phyloP scores from a whole-genome alignment of 148 eudicot genomes.

The Rhododendron simsii region DNA sequence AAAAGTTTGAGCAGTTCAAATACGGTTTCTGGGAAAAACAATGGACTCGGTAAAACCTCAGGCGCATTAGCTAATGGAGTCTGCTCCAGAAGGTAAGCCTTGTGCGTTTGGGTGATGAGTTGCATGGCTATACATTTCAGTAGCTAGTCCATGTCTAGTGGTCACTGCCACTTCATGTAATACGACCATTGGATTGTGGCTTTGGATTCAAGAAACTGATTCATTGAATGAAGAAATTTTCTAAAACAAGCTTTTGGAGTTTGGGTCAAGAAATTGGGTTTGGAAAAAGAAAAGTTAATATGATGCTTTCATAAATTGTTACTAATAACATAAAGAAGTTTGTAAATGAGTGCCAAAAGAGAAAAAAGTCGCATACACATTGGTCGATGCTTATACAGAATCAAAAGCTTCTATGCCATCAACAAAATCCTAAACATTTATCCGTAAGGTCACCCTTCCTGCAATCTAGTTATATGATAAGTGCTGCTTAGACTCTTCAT shows the following conservation, averaged over 20 bases:
- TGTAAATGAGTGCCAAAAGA: not conserved
- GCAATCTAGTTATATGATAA: not conserved
- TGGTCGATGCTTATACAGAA: not conserved
- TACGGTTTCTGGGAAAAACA: constrained; percentile 76
- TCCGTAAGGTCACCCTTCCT: not conserved
- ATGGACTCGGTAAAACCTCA: constrained; percentile 59
- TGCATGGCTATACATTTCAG: not conserved
- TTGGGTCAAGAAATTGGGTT: not conserved
- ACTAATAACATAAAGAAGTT: not conserved
- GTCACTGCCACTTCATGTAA: not conserved
- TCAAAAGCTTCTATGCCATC: not conserved
- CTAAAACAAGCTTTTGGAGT: not conserved
- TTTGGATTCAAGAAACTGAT: not conserved
- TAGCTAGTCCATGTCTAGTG: not conserved
- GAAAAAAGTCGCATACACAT: not conserved
- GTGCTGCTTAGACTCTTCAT: not conserved
- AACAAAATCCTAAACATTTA: not conserved
- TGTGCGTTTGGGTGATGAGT: not conserved
- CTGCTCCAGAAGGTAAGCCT: constrained; percentile 70
- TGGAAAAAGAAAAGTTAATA: not conserved
- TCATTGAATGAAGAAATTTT: not conserved
- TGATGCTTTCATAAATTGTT: not conserved
- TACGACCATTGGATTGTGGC: not conserved
- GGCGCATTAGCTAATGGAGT: constrained; percentile 64
- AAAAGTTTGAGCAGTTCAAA: constrained; percentile 92